These are phyloP conservation scores for Parachlorella kessleri DNA, from an alignment of 139 green algal species.

Conservation along the genomic window DNA sequence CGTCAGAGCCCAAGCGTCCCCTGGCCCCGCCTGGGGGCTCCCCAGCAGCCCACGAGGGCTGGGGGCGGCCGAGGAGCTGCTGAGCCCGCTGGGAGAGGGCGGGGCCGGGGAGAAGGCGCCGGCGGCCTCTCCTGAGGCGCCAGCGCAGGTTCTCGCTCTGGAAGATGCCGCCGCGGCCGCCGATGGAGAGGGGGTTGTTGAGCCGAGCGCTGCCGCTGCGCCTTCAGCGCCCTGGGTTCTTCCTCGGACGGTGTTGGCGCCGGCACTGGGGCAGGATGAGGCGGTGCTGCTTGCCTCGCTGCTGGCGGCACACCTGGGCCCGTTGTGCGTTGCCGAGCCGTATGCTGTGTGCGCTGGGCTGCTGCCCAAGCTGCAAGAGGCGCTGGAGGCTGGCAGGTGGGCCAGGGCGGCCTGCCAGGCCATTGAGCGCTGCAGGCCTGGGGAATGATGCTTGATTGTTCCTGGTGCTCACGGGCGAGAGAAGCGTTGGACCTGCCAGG, in stretches of 20 bases:
- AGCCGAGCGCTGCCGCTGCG: not conserved
- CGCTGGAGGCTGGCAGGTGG: not conserved
- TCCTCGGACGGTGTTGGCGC: not conserved
- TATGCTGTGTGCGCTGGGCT: not conserved
- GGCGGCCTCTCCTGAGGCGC: no score
- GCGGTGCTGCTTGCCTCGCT: conserved; percentile 26
- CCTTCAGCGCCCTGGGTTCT: not conserved
- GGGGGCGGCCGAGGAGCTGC: not conserved
- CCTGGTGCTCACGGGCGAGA: no score
- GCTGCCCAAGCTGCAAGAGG: not conserved
- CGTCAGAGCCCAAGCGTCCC: no score
- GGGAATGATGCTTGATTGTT: no score
- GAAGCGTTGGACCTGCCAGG: no score
- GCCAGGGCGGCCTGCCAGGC: no score
- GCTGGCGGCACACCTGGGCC: conserved; percentile 17
- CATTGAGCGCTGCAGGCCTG: no score
- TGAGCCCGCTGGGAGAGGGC: not conserved
- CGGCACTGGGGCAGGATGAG: conserved; percentile 11
- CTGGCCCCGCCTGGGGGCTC: no score
- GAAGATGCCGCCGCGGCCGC: no score
- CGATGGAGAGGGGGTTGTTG: no score
- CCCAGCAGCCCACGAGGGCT: no score
- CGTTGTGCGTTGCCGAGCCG: not conserved
- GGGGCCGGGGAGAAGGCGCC: not conserved
- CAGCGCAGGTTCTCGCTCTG: no score